These are phyloP conservation scores for Verruconis gallopava DNA, from an alignment of 2,329 filamentous ascomycete genomes.

Conservation along the genomic window DNA sequence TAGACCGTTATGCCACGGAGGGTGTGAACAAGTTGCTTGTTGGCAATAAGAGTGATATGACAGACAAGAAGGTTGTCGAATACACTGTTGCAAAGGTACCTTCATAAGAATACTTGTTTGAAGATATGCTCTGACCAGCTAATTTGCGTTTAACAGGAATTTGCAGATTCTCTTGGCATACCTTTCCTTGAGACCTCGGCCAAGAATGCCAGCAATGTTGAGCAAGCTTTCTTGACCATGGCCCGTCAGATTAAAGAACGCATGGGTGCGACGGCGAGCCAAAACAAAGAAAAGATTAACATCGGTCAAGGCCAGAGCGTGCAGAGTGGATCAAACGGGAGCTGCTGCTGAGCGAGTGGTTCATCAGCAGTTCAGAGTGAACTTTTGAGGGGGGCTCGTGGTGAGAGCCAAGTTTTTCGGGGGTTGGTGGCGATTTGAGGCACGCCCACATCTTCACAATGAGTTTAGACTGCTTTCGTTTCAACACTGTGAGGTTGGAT, in stretches of 20 bases:
- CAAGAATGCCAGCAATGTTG: constrained; percentile 99
- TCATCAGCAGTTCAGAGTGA: too few species aligned
- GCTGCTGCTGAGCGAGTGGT: constrained; percentile 76
- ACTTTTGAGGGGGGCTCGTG: too few species aligned
- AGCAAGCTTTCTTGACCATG: constrained; percentile 99
- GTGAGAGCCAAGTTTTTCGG: too few species aligned
- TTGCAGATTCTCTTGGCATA: constrained; percentile 95
- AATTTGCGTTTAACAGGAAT: constrained; percentile 53
- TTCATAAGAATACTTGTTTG: background rate
- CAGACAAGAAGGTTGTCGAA: constrained; percentile 99
- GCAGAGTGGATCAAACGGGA: constrained; percentile 68
- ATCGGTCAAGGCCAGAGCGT: constrained; percentile 92
- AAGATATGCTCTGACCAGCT: constrained; percentile 14
- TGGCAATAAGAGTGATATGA: constrained; percentile 99
- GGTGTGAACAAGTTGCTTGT: constrained; percentile 99
- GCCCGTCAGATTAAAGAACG: constrained; percentile 99
- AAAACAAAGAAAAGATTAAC: constrained; percentile 97
- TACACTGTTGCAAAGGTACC: constrained; percentile 96
- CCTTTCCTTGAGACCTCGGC: constrained; percentile 99
- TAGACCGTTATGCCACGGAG: constrained; percentile 97
- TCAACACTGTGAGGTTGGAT: too few species aligned
- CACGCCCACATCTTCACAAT: too few species aligned
- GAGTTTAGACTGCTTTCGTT: too few species aligned
- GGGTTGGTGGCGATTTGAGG: too few species aligned
- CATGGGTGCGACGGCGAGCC: constrained; percentile 94